Conservation (phyloP, 2,329 filamentous ascomycete species). For the Talaromyces verruculosus region DNA sequence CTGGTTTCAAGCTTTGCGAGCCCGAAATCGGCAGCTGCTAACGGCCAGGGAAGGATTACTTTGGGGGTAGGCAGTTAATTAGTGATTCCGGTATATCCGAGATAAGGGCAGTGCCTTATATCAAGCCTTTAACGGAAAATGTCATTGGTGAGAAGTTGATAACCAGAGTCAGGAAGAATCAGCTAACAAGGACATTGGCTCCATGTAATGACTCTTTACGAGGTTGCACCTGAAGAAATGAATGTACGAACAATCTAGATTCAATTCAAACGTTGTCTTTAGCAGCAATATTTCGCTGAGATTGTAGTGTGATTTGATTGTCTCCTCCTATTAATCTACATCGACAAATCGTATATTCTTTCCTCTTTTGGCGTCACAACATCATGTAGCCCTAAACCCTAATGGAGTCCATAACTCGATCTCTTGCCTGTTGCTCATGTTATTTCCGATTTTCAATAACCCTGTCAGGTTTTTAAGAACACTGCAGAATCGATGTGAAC, state of each 20-base stretch:
- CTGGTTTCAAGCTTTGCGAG: not conserved
- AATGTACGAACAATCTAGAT: not conserved
- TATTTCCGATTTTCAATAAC: not conserved
- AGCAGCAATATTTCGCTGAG: not conserved
- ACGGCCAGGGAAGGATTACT: not conserved
- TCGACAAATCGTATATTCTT: not conserved
- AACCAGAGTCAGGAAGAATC: not conserved
- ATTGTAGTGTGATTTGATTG: not conserved
- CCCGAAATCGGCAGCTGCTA: not conserved
- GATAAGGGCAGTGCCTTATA: not conserved
- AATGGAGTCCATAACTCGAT: not conserved
- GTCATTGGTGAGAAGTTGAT: not conserved
- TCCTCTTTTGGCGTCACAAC: not conserved
- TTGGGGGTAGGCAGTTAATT: not conserved
- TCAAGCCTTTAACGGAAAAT: not conserved
- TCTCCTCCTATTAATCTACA: not conserved
- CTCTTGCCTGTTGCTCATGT: not conserved
- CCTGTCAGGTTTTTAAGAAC: too few relatives aligned
- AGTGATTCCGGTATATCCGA: slow-evolving; percentile 3
- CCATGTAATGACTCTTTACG: not conserved
- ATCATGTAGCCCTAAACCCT: not conserved
- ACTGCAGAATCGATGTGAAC: too few relatives aligned
- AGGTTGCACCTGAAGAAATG: not conserved
- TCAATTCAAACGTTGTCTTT: not conserved
- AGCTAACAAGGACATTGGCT: not conserved